Conservation (phyloP, 768 basidiomycete genomes). For the Tephrocybe sp. region DNA sequence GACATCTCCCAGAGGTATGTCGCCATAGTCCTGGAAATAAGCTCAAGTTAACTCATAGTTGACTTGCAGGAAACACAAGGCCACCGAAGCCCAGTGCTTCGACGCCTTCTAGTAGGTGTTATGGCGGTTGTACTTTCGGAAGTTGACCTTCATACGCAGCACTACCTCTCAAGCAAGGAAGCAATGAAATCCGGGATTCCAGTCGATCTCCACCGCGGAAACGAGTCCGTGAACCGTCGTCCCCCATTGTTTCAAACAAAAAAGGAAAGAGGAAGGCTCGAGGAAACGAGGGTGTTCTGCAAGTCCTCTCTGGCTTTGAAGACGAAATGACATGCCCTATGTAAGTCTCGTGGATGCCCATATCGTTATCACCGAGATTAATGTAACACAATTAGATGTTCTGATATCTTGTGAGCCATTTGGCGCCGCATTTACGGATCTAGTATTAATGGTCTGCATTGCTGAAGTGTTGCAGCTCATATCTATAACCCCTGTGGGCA, state of each 20-base stretch:
- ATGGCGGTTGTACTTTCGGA: background rate
- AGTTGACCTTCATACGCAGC: too few relatives aligned
- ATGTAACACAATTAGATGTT: slow-evolving; percentile 49
- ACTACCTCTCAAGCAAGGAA: background rate
- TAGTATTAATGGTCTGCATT: too few relatives aligned
- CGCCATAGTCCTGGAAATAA: background rate
- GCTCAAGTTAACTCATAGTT: background rate
- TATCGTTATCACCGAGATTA: background rate
- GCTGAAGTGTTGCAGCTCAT: slow-evolving; percentile 56
- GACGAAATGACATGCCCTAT: slow-evolving; percentile 72
- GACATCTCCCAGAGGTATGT: slow-evolving; percentile 8
- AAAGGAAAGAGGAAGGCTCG: slow-evolving; percentile 46
- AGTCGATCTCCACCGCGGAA: slow-evolving; percentile 10
- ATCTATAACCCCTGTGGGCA: slow-evolving; percentile 74
- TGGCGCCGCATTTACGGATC: background rate
- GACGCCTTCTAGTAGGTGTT: background rate
- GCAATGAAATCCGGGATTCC: background rate
- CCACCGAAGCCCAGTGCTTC: background rate
- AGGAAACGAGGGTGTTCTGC: slow-evolving; percentile 19
- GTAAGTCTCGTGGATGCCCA: slow-evolving; percentile 38
- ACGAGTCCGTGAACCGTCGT: slow-evolving; percentile 13
- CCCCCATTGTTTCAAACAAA: slow-evolving; percentile 20
- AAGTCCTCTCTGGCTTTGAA: slow-evolving; percentile 49
- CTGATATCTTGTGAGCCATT: slow-evolving; percentile 61
- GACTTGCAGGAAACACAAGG: slow-evolving; percentile 6